Evolutionary conservation across 257 asterid species (phyloP).

Genomic region (Fraxinus pennsylvanica): DNA sequence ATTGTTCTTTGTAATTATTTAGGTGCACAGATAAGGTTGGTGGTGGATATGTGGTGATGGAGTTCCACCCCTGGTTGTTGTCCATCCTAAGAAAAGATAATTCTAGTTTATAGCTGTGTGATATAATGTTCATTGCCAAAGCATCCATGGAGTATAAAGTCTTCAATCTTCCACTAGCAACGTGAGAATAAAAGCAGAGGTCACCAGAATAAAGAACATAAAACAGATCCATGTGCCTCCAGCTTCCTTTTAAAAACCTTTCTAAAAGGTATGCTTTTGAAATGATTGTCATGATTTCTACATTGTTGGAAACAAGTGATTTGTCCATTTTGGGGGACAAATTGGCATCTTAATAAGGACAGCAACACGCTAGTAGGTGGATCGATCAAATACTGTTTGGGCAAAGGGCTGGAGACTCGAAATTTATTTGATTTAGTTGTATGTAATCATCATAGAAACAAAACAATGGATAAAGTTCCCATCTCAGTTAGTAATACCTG

Average conservation of each 20-base stretch:
- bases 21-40: not conserved
- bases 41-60: not conserved
- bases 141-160: not conserved
- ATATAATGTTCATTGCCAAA: not conserved
- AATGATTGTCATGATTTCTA: not conserved
- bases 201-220: not conserved
- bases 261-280: not conserved
- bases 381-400: not conserved
- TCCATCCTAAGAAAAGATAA: no score
- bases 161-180: not conserved
- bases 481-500: constrained; percentile 60
- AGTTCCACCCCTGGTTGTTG: no score
- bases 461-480: not conserved
- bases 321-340: not conserved
- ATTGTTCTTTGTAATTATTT: not conserved
- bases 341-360: no score
- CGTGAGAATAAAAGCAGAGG: not conserved
- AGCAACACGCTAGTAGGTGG: not conserved
- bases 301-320: not conserved
- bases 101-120: not conserved
- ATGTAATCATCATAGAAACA: not conserved
- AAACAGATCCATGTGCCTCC: not conserved
- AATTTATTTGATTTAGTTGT: not conserved
- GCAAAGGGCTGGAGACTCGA: not conserved
- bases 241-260: not conserved